Evolutionary conservation across 164 flowering plant species (phyloP), one percentile per base, ranked within the genome.

Genomic region (Tetrastigma voinierianum): DNA sequence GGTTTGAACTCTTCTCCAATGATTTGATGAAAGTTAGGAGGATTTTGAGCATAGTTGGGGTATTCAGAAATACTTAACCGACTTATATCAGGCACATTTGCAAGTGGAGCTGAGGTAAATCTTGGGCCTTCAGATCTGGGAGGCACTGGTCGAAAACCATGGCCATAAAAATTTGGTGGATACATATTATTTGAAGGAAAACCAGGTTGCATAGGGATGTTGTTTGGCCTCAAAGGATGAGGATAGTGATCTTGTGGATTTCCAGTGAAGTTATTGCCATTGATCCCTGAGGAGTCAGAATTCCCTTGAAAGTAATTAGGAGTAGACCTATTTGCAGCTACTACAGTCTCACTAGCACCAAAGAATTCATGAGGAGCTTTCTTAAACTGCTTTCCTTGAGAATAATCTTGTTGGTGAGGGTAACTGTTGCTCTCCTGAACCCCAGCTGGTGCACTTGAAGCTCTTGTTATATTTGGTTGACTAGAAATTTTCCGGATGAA

Each of bases 311-410:
- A 44, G 19, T 56, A 65, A 70, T 63, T 78, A 32, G 87, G 67
- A 25, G 68, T 55, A 57, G 85, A 67, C 59, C 74, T 73, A 74
- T 65, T 77, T 32, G 64, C 20, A 10, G 79, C 64, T 64, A 63
- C 47, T 67, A 48, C 67, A 16, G 77, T 76, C 44, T 69, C 76
- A 64, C 76, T 64, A 62, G 75, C 46, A 59, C 81, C 77, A 81
- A 76, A 76, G 63, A 78, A 81, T 46, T 90, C 88, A 57, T 81
- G 88, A 3, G 86, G 82, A 46, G 85, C 84, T 70, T 79, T 84
- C 74, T 74, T 80, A 70, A 76, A 68, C 68, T 70, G 83, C 66
- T 73, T 82, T 57, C 65, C 67, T 32, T 64, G 74, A 40, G 63
- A 19, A 63, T 75, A 44, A 57, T 79, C 83, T 24, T 64, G 40